Base-by-base conservation (phyloP, 1,284 basidiomycete genomes). In the Microbotryum violaceum region DNA sequence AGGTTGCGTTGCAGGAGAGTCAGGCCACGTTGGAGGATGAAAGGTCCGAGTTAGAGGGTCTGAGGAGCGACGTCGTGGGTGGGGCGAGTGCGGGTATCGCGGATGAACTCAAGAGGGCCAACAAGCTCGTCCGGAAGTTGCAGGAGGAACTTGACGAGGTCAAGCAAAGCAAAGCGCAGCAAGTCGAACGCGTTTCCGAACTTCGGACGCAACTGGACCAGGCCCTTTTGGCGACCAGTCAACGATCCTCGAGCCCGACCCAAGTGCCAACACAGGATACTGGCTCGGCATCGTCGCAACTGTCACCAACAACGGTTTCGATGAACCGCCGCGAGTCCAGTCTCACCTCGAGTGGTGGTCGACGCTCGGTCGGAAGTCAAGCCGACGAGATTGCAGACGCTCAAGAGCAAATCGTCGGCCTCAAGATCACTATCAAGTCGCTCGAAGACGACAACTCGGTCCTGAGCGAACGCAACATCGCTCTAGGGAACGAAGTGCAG, bases 1-100 rank as follows among this genome's bases (percentile, higher is more conserved):
- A 92, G 72, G 88, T 87, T 64, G 94, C 92, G 1, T 77, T 97
- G 49, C 79, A 86, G 64, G 92, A 97, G 77, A 89, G 87, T 70
- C 86, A 86, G n/a, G 80, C 83, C 45, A 89, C 91, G 2, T 80
- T 97, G 20, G 93, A 97, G 76, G 87, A 86, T 71, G 89, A 92
- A n/a, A 80, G 88, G 56, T 89, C 88, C 10, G 94, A 97, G 74
- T 87, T 97, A 27, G 93, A 97, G 77, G 79, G 79, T 4, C 76
- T 96, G 57, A 80, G 92, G 61, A 79, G 82, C 37, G 91, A 96
- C 18, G 50, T 61, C 21, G 23, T 54, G 14, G 63, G 60, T 42
- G 57, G 46, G 27, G 49, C 37, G 9, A 23, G 57, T n/a, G 46
- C 49, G 8, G 53, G 54, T 0, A 42, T 51, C n/a, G 52, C 57